phyloP scores from a whole-genome alignment of 129 eudicot genomes.

The Glebionis coronaria region DNA sequence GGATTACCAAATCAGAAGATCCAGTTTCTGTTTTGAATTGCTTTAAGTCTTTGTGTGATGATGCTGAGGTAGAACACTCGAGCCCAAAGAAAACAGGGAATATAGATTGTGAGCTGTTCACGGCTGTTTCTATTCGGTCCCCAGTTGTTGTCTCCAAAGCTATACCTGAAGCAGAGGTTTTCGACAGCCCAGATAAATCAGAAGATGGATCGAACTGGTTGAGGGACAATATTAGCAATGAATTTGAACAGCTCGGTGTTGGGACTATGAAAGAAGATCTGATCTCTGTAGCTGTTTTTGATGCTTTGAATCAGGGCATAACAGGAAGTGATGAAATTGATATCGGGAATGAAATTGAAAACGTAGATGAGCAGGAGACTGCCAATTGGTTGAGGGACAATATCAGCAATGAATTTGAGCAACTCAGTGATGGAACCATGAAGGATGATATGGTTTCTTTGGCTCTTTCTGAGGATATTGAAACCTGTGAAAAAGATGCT shows the following conservation, averaged over 20 bases:
- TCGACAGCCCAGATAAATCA: neutral
- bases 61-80: slow-evolving; percentile 12
- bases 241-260: slow-evolving; percentile 8
- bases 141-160: neutral
- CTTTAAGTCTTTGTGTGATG: slow-evolving; percentile 5
- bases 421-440: slow-evolving; percentile 3
- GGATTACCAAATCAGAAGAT: neutral
- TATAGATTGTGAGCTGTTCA: neutral
- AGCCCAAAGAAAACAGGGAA: slow-evolving; percentile 9
- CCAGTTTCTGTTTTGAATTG: slow-evolving; percentile 9
- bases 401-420: slow-evolving; percentile 7
- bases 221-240: slow-evolving; percentile 9
- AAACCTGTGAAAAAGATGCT: slow-evolving; percentile 17
- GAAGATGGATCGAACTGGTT: slow-evolving; percentile 12
- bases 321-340: slow-evolving; percentile 20
- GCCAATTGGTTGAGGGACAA: slow-evolving; percentile 22
- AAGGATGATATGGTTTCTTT: neutral
- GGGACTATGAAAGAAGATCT: slow-evolving; percentile 9
- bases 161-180: neutral
- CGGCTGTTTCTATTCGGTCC: neutral
- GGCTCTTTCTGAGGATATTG: slow-evolving; percentile 8
- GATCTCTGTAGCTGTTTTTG: neutral
- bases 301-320: slow-evolving; percentile 23
- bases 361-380: slow-evolving; percentile 12
- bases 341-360: slow-evolving; percentile 15